These are phyloP conservation scores for Terfezia claveryi DNA, from an alignment of 495 filamentous ascomycete species.

Conservation along the genomic window DNA sequence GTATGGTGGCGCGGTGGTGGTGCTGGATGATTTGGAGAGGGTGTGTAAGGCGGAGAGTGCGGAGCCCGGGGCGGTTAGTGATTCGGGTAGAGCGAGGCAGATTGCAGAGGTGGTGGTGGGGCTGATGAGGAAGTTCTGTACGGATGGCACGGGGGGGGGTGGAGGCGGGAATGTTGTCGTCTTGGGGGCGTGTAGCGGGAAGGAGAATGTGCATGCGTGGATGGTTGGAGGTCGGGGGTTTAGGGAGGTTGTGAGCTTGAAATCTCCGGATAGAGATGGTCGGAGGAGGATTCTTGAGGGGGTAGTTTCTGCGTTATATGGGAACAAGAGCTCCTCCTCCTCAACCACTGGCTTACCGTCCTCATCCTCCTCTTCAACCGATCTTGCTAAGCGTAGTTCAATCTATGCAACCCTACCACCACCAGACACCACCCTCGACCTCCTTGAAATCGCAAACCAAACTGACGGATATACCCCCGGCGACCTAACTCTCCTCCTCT, in stretches of 20 bases:
- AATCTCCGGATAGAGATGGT: conserved; percentile 83
- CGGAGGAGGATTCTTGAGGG: conserved; percentile 61
- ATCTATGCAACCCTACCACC: conserved; percentile 29
- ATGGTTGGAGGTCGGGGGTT: conserved; percentile 62
- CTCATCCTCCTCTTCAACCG: conserved; percentile 1
- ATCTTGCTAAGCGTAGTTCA: conserved; percentile 20
- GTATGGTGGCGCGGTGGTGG: conserved; percentile 58
- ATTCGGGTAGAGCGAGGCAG: conserved; percentile 78
- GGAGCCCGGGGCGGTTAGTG: conserved; percentile 39
- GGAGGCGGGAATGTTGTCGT: conserved; percentile 50
- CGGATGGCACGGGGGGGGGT: conserved; percentile 13
- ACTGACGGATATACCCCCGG: conserved; percentile 97
- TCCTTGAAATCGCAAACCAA: conserved; percentile 73
- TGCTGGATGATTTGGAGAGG: conserved; percentile 82
- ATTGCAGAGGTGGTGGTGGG: conserved; percentile 74
- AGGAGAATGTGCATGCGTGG: conserved; percentile 65
- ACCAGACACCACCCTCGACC: conserved; percentile 49
- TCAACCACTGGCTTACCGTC: neutral
- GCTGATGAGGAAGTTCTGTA: conserved; percentile 61
- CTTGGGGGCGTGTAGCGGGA: conserved; percentile 60
- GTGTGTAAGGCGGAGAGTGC: conserved; percentile 84
- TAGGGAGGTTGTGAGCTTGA: conserved; percentile 60
- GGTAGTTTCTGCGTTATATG: conserved; percentile 23
- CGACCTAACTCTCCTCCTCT: conserved; percentile 65
- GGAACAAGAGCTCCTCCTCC: neutral